Evolutionary conservation across 345 rosid genomes (phyloP).

Genomic region (Hibiscus syriacus): DNA sequence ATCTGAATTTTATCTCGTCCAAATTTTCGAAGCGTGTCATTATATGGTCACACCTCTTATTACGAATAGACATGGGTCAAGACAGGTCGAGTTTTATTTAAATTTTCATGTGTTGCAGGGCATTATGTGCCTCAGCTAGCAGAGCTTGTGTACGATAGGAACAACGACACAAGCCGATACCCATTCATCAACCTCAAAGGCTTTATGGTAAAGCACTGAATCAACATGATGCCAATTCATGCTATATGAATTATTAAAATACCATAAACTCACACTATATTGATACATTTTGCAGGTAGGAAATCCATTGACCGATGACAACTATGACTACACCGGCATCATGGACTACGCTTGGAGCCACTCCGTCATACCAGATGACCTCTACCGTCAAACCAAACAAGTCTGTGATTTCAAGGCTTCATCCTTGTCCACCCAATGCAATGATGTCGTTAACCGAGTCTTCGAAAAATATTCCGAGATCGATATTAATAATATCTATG

Average conservation of each 20-base stretch:
- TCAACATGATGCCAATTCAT: too few species aligned
- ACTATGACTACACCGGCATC: slow-evolving; percentile 35
- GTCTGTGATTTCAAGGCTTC: slow-evolving; percentile 40
- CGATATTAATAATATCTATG: slow-evolving; percentile 53
- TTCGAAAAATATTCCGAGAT: slow-evolving; percentile 32
- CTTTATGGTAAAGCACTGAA: too few species aligned
- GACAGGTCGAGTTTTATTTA: too few species aligned
- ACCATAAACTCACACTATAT: not conserved
- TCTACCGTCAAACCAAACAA: slow-evolving; percentile 25
- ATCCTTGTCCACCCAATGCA: slow-evolving; percentile 37
- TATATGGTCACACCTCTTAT: too few species aligned
- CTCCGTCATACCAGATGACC: slow-evolving; percentile 42
- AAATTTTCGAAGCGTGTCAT: too few species aligned
- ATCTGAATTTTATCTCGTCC: too few species aligned
- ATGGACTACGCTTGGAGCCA: slow-evolving; percentile 68
- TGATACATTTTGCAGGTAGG: slow-evolving; percentile 41
- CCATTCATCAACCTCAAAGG: too few species aligned
- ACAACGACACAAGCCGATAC: too few species aligned
- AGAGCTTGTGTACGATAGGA: slow-evolving; percentile 44
- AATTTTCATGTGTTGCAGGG: slow-evolving; percentile 26
- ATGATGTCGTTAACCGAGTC: too few species aligned
- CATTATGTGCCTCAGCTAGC: slow-evolving; percentile 69
- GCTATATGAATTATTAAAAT: not conserved
- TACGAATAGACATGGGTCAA: too few species aligned
- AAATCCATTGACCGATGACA: slow-evolving; percentile 45